Conservation (phyloP, 768 basidiomycete genomes). For the Hygrophorus pudorinus region DNA sequence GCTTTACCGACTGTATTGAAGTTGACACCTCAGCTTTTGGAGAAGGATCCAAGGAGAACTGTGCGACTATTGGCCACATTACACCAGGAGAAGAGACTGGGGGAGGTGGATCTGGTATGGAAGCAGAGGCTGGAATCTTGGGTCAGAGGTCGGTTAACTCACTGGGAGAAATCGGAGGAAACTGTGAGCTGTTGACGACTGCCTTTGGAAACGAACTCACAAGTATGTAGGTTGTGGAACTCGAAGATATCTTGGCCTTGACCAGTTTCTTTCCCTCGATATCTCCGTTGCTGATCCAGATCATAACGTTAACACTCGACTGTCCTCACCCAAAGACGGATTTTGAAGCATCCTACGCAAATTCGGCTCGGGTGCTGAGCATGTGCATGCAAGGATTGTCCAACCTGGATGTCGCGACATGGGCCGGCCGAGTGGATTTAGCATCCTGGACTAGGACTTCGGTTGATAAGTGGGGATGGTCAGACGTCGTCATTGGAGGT, state of each 20-base stretch:
- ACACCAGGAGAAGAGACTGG: constrained; percentile 37
- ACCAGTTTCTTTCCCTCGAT: constrained; percentile 37
- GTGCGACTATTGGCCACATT: constrained; percentile 44
- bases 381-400: constrained; percentile 47
- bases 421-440: constrained; percentile 38
- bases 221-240: constrained; percentile 31
- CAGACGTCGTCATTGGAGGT: constrained; percentile 43
- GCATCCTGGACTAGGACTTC: constrained; percentile 35
- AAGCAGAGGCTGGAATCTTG: constrained; percentile 42
- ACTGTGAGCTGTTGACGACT: constrained; percentile 22
- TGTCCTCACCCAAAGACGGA: constrained; percentile 17
- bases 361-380: constrained; percentile 48
- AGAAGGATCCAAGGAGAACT: constrained; percentile 30
- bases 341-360: constrained; percentile 21
- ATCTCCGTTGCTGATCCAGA: constrained; percentile 29
- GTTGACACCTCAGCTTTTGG: constrained; percentile 35
- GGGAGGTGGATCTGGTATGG: constrained; percentile 51
- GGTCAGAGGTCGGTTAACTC: constrained; percentile 31
- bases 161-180: constrained; percentile 30
- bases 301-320: constrained; percentile 34
- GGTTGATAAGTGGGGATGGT: constrained; percentile 47
- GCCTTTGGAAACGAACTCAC: neutral
- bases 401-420: constrained; percentile 30
- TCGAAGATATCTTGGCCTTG: constrained; percentile 46
- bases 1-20: constrained; percentile 52